phyloP scores from a whole-genome alignment of 2,329 filamentous ascomycete species.

The Colletotrichum tamarilloi region DNA sequence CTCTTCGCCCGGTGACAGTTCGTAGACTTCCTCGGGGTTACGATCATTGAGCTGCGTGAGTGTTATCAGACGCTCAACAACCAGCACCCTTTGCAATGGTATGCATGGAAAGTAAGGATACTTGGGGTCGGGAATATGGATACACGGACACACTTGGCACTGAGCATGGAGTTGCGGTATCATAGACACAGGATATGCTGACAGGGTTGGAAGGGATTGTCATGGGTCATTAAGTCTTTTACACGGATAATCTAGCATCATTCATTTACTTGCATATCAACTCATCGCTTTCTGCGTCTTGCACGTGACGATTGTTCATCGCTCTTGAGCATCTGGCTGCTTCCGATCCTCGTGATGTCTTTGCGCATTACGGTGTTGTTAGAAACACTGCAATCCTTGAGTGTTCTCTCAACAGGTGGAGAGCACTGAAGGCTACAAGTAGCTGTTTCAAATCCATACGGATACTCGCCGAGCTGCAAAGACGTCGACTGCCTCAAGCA shows the following conservation, averaged over 20 bases:
- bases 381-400: too few relatives aligned
- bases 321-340: too few relatives aligned
- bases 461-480: too few relatives aligned
- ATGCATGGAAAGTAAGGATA: neutral
- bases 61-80: neutral
- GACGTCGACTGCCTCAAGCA: too few relatives aligned
- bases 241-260: neutral
- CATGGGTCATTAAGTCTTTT: neutral
- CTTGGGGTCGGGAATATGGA: neutral
- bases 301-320: too few relatives aligned
- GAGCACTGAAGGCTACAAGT: too few relatives aligned
- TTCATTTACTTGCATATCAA: neutral
- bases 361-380: too few relatives aligned
- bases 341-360: too few relatives aligned
- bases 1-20: slow-evolving; percentile 15
- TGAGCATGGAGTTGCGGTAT: slow-evolving; percentile 27
- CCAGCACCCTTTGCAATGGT: too few relatives aligned
- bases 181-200: slow-evolving; percentile 19
- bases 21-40: neutral
- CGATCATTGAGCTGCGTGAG: too few relatives aligned
- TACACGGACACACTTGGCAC: slow-evolving; percentile 4
- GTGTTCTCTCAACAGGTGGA: too few relatives aligned
- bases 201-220: neutral
- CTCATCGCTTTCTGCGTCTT: neutral
- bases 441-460: too few relatives aligned